Evolutionary conservation across 768 basidiomycete genomes (phyloP), one percentile per base, ranked within the genome.

Genomic region (Hericium coralloides): DNA sequence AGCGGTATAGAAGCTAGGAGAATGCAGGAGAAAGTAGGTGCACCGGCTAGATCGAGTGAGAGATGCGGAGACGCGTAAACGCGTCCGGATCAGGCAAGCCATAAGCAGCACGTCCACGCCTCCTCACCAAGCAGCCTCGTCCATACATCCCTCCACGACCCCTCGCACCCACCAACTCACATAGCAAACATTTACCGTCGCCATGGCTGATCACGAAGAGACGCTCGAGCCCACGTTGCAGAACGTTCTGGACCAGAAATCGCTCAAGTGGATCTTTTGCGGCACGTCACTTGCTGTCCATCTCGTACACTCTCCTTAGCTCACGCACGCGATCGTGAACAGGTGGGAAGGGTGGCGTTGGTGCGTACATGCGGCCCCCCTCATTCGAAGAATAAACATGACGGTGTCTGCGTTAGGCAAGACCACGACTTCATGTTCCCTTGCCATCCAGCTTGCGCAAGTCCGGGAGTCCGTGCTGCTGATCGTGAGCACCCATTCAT

Each of bases 281-380:
- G 95, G 95, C 83, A 72, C 58, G 89, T 81, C 38, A 38, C 43
- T 59, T 49, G 38, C 47, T 43, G 52, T 55, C 59, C 43, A 4
- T 56, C 53, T 58, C 63, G 57, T 58, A 10, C 53, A 60, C 41
- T 53, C 38, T 51, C 45, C 43, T 18, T 55, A 52, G 50, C 56
- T 57, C 12, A 55, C 39, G 23, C 49, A 17, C 39, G 38, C 37
- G 38, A 2, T 45, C 25, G 26, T 49, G 38, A 56, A 1, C 66
- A 97, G 94, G 95, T 78, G 95, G 95, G 54, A 98, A 98, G 81
- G 97, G 92, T 72, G 97, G 95, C 77, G 97, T 98, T 61, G 93
- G 95, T 88, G 70, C 71, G 89, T 75, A 18, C 2, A 49, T 31
- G 31, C 52, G 26, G 18, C 8, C 25, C 14, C 23, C 38, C 53